Base-by-base conservation (phyloP, 352 stramenopile species). In the Aphanomyces cochlioides region DNA sequence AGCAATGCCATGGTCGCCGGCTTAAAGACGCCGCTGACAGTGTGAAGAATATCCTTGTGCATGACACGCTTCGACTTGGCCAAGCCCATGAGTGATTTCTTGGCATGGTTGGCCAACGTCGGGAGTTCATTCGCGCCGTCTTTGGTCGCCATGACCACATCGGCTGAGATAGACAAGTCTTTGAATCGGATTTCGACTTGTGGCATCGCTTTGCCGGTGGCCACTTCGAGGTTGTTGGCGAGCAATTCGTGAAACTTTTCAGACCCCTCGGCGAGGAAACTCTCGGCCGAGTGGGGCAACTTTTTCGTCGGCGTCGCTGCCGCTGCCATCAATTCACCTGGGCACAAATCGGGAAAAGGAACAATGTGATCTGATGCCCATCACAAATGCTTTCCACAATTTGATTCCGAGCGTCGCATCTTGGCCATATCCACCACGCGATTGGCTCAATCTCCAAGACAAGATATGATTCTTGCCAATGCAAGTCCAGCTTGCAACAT, bases 101-200 rank as follows among this genome's bases (percentile, higher is more conserved):
- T 73, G 2, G 83, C 45, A 47, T 87, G 74, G 69, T 90, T 89
- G 43, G 75, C 57, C 5, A 90, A 66, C 19, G 79, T 87, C 12
- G 82, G 78, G 21, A 88, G 67, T 13, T 84, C 77, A 47, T 77
- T 75, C 37, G 61, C 36, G 3, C 45, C 45, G 19, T 69, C 50
- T 28, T 69, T 69, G 47, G 54, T 68, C 13, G 66, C 54, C 21
- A 72, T 41, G 56, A 50, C 17, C 47, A 71, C 65, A 67, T 89
- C 72, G 0, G 80, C 82, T n/a, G 77, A 77, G 40, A 87, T 57
- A 10, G 77, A 80, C 54, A 90, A 47, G 60, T 90, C 47, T 2
- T 72, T 67, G 65, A 88, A 86, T 36, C 78, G 82, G 40, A 90
- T 75, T 61, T 90, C 82, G 71, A 87, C 80, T 59, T 88, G 79